Base-by-base conservation (phyloP, 2,329 filamentous ascomycete genomes). In the Ophioceras dolichostomum region DNA sequence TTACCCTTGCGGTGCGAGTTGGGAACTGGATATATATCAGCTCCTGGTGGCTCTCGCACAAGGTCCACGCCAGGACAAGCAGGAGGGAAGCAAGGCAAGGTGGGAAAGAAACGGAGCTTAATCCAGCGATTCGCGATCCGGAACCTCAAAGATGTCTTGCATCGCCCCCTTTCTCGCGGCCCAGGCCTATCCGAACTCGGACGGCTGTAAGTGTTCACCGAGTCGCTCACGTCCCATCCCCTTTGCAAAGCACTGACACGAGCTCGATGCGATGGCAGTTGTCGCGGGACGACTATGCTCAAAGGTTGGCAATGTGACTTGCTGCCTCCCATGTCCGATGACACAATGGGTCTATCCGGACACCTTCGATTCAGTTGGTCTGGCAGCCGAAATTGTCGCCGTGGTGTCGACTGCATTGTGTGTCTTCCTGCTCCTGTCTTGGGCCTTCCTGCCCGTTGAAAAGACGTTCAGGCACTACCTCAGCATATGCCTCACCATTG, bases 381-480 rank as follows among this genome's bases (percentile, higher is more conserved):
- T 65, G 34, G 73, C 74, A 12, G 78, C 85, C n/a, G 83, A 86
- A 57, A 94, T 84, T 77, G 65, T 95, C 39, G 86, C 84, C 44
- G 76, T 94, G 13, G 74, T 69, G 9, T 77, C 85, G 38, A 69
- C 87, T 30, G 60, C 80, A 34, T 76, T 82, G 48, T 81, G 83
- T 43, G 51, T 77, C 13, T 89, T 91, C 51, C 65, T 96, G 39
- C 63, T 96, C 13, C 36, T 84, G 5, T 93, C 86, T 5, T 96
- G 87, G 68, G 63, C 76, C 4, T 67, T 81, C 12, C 66, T 98
- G 17, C 88, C 91, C 0, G 76, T 85, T 18, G 86, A 94, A 49
- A 89, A 85, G 64, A 95, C 91, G 6, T 77, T 86, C 52, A 78
- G 88, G 37, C 91, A 98, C 57, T 96, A 96, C 52, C 67, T 98